Conservation (phyloP, 192 early-diverging fungal genomes). For the Kappamyces sp. region DNA sequence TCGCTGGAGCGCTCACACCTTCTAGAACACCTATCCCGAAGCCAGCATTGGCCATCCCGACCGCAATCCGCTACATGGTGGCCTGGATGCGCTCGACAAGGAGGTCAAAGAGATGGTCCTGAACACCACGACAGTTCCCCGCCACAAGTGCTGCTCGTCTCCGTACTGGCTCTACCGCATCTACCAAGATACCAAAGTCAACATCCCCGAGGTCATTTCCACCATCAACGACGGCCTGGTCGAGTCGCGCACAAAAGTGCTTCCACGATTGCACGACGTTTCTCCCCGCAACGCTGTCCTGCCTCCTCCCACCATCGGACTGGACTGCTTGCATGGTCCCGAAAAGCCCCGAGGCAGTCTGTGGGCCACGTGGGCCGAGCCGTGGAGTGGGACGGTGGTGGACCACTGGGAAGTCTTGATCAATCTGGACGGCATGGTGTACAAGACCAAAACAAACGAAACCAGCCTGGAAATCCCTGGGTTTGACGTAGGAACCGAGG, state of each 20-base stretch:
- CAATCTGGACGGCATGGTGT: conserved; percentile 16
- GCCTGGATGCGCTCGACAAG: conserved; percentile 25
- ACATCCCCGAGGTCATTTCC: conserved; percentile 24
- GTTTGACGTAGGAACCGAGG: background rate
- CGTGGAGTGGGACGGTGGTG: conserved; percentile 35
- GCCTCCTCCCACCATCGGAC: conserved; percentile 21
- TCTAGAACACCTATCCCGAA: conserved; percentile 30
- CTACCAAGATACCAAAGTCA: conserved; percentile 46
- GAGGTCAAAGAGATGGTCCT: conserved; percentile 31
- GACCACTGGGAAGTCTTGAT: conserved; percentile 35
- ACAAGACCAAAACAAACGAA: background rate
- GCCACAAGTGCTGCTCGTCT: conserved; percentile 40
- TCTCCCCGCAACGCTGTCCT: conserved; percentile 18
- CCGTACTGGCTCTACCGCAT: conserved; percentile 50
- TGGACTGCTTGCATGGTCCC: conserved; percentile 30
- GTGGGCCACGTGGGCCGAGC: conserved; percentile 36
- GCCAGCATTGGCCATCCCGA: conserved; percentile 31
- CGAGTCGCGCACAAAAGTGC: conserved; percentile 23
- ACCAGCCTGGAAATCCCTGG: conserved; percentile 1
- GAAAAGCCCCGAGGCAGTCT: conserved; percentile 25
- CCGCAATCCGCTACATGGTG: conserved; percentile 20
- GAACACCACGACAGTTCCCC: conserved; percentile 29
- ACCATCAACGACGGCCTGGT: conserved; percentile 33
- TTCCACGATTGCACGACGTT: background rate
- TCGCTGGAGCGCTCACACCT: background rate